Conservation (phyloP, 768 basidiomycete species). For the Pleurotus pulmonarius region DNA sequence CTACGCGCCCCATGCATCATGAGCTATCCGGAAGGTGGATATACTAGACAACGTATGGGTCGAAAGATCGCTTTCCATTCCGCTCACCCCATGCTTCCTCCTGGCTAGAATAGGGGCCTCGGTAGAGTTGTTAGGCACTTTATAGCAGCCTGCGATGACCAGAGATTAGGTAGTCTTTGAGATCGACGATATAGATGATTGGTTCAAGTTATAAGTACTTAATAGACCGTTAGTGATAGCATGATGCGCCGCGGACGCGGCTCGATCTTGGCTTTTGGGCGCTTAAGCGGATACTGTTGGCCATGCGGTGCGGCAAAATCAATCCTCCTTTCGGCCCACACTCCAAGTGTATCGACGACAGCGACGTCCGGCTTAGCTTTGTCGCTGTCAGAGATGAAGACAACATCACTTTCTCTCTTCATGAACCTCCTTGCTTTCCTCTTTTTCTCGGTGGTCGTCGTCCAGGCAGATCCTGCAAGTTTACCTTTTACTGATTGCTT, state of each 20-base stretch:
- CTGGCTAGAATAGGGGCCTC: constrained; percentile 51
- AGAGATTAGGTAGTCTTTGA: constrained; percentile 41
- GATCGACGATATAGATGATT: constrained; percentile 9
- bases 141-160: constrained; percentile 53
- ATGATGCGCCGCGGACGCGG: no score
- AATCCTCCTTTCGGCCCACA: no score
- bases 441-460: constrained; percentile 20
- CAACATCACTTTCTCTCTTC: background rate
- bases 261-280: no score
- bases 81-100: constrained; percentile 67
- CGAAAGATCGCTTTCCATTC: constrained; percentile 59
- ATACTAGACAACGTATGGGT: constrained; percentile 73
- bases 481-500: constrained; percentile 72
- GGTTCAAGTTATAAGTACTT: no score
- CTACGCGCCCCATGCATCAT: constrained; percentile 55
- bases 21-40: constrained; percentile 70
- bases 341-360: no score
- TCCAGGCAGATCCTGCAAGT: constrained; percentile 53
- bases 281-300: no score
- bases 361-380: no score
- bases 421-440: constrained; percentile 14
- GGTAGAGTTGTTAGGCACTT: constrained; percentile 62
- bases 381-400: no score
- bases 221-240: no score
- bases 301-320: no score